phyloP scores from a whole-genome alignment of 768 basidiomycete genomes.

The Russula ochroleuca region DNA sequence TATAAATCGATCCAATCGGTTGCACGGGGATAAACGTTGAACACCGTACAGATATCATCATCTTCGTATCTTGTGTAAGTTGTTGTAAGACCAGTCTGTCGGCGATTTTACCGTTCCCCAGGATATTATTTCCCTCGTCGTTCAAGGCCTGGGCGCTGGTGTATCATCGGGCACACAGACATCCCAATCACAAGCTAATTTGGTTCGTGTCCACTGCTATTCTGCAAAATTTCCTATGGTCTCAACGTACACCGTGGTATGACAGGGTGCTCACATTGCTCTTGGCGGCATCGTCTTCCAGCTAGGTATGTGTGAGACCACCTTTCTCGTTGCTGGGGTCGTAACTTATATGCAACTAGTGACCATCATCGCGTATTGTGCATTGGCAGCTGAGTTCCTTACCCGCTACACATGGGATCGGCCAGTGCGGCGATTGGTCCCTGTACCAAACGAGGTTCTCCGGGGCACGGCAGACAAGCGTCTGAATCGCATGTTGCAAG shows the following conservation, averaged over 20 bases:
- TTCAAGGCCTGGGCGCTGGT: conserved; percentile 22
- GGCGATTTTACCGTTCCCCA: conserved; percentile 1
- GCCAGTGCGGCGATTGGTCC: conserved; percentile 6
- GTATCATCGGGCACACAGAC: conserved; percentile 7
- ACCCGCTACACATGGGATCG: conserved; percentile 6
- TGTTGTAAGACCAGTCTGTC: neutral
- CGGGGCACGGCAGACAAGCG: conserved; percentile 7
- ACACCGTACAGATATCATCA: conserved; percentile 13
- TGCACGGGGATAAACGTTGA: neutral
- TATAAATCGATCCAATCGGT: neutral
- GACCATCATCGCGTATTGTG: conserved; percentile 16
- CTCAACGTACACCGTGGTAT: neutral
- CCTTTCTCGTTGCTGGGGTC: neutral
- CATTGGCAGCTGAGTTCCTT: conserved; percentile 21
- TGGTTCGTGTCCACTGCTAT: conserved; percentile 4
- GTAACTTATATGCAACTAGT: conserved; percentile 6
- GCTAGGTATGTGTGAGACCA: conserved; percentile 8
- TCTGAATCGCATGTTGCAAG: conserved; percentile 14
- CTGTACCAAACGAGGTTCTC: neutral
- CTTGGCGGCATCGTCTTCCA: conserved; percentile 25
- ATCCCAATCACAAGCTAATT: neutral
- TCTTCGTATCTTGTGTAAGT: conserved; percentile 24
- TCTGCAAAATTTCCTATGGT: neutral
- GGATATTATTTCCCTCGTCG: conserved; percentile 23
- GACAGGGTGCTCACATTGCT: conserved; percentile 20